Evolutionary conservation across 805 yeast genomes (phyloP).

Genomic region (Zygosaccharomyces lentus): DNA sequence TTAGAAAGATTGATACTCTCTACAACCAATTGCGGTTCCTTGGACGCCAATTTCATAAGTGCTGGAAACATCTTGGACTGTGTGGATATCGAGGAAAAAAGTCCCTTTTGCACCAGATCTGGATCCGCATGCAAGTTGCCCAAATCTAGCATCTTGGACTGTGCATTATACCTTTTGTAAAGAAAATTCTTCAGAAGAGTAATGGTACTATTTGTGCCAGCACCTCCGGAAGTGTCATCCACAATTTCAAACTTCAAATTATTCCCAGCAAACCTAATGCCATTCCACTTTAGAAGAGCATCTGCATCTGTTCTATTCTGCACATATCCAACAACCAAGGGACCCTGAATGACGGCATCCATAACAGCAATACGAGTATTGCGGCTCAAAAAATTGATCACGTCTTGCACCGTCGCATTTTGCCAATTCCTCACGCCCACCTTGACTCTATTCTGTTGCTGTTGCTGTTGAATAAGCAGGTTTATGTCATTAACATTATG

Average conservation of each 20-base stretch:
- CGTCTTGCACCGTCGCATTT: slow-evolving; percentile 65
- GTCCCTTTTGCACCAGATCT: slow-evolving; percentile 53
- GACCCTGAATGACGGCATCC: slow-evolving; percentile 52
- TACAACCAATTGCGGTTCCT: slow-evolving; percentile 44
- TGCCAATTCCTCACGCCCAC: slow-evolving; percentile 79
- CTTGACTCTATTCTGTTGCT: slow-evolving; percentile 38
- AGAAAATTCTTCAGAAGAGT: slow-evolving; percentile 60
- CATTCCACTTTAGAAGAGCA: slow-evolving; percentile 56
- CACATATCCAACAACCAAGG: slow-evolving; percentile 58
- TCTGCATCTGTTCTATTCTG: slow-evolving; percentile 52
- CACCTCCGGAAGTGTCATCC: slow-evolving; percentile 18
- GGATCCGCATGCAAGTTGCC: slow-evolving; percentile 62
- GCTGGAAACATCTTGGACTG: slow-evolving; percentile 87
- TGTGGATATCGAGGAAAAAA: slow-evolving; percentile 57
- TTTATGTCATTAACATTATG: slow-evolving; percentile 29
- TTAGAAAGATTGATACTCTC: slow-evolving; percentile 67
- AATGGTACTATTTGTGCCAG: slow-evolving; percentile 47
- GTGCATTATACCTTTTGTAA: slow-evolving; percentile 61
- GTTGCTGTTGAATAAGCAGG: slow-evolving; percentile 27
- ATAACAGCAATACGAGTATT: slow-evolving; percentile 55
- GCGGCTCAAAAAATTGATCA: slow-evolving; percentile 64
- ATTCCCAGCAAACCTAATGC: slow-evolving; percentile 79
- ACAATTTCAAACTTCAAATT: slow-evolving; percentile 49
- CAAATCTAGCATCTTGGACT: slow-evolving; percentile 63
- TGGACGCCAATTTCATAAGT: slow-evolving; percentile 71